Evolutionary conservation across 1,284 basidiomycete species (phyloP), one percentile per base, ranked within the genome.

Genomic region (Afroboletus lepidellus): DNA sequence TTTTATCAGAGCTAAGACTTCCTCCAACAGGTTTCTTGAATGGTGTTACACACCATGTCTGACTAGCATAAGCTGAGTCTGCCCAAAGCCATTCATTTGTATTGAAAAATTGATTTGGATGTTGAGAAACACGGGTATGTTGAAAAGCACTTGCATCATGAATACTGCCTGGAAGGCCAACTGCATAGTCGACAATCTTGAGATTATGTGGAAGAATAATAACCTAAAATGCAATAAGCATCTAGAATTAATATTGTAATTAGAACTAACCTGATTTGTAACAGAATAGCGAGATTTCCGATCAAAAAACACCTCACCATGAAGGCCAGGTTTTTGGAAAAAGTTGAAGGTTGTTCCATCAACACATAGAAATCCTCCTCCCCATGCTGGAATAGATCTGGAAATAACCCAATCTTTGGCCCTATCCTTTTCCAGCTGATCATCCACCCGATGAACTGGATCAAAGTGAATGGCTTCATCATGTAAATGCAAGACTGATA

Each of bases 101-200:
- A 30, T 9, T 12, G 13, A 43, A 43, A 12, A 43, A 43, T 12
- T 32, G 41, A 6, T 32, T 6, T 2, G 41, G 41, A 18, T 3
- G 12, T 1, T 32, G 5, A 9, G 20, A 8, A 32, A 43, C 7
- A 4, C 12, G 8, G 15, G 12, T 32, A 8, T 12, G 1, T 16
- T 15, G 41, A 15, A 43, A 43, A 4, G 41, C 41, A 43, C 8
- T 20, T 0, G 60, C 37, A 43, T 66, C 57, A 54, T 66, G 54
- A 0, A 57, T 27, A 29, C 63, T 65, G 9, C 60, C 58, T 41
- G 55, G 51, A 12, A 54, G 20, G 8, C 55, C 63, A 53, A 65
- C 50, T 0, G 32, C 37, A 57, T 65, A 65, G 39, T 67, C 57
- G 2, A 63, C 48, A 46, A 66, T 63, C 0, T 21, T 4, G 0